A percentile compares a stretch with the other conserved stretches of the same genome.
phyloP scores from a whole-genome alignment of 768 basidiomycete species.

The Sarcodon aspratus region DNA sequence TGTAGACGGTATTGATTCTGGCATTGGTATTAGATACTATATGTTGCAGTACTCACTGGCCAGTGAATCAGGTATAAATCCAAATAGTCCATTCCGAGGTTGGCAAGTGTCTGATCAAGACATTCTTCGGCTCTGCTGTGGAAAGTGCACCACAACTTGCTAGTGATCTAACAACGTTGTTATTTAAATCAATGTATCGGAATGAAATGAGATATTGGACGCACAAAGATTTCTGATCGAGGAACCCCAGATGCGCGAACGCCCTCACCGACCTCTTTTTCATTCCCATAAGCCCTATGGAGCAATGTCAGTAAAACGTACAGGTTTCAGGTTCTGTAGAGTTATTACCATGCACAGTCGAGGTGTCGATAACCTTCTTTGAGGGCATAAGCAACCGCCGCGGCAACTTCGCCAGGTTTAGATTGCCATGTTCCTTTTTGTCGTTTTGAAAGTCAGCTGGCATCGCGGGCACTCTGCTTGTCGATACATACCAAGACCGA shows the following conservation, averaged over 20 bases:
- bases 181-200: neutral
- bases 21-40: neutral
- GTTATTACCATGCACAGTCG: slow-evolving; percentile 48
- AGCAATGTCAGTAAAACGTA: neutral
- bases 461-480: neutral
- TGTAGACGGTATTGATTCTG: neutral
- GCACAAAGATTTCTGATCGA: slow-evolving; percentile 59
- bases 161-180: slow-evolving; percentile 39
- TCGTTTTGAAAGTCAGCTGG: neutral
- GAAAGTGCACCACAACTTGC: slow-evolving; percentile 59
- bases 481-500: neutral
- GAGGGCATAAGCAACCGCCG: slow-evolving; percentile 66
- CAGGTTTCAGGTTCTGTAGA: neutral
- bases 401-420: slow-evolving; percentile 54
- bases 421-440: slow-evolving; percentile 78
- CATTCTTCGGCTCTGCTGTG: slow-evolving; percentile 64
- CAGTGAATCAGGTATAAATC: slow-evolving; percentile 75
- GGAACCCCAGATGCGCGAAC: slow-evolving; percentile 69
- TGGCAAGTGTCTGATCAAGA: slow-evolving; percentile 64
- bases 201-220: slow-evolving; percentile 8
- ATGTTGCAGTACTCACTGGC: slow-evolving; percentile 27
- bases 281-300: slow-evolving; percentile 56
- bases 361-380: slow-evolving; percentile 72
- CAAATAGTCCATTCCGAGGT: slow-evolving; percentile 78
- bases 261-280: slow-evolving; percentile 75